Evolutionary conservation across 2,329 filamentous ascomycete species (phyloP).

Genomic region (Sarocladiaceae sp.): DNA sequence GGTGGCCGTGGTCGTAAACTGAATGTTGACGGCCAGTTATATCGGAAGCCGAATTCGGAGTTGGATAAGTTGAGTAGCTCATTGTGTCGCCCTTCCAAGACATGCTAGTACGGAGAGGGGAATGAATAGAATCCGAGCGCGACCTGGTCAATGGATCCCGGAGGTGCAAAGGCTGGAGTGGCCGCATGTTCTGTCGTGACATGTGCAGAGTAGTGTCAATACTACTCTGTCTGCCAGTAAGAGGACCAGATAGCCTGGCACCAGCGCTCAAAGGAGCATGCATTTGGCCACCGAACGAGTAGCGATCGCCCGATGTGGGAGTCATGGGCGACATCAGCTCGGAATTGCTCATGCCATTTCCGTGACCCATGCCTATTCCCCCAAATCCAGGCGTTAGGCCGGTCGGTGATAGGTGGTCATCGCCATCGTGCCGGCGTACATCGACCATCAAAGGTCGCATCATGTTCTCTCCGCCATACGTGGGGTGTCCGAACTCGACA

Average conservation of each 20-base stretch:
- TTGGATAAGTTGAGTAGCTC: constrained; percentile 51
- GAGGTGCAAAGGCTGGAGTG: constrained; percentile 54
- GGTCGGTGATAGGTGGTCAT: constrained; percentile 64
- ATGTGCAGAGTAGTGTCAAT: constrained; percentile 42
- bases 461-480: constrained; percentile 48
- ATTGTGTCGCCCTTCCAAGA: constrained; percentile 59
- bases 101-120: constrained; percentile 55
- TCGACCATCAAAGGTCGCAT: constrained; percentile 67
- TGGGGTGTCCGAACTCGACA: constrained; percentile 42
- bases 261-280: constrained; percentile 42
- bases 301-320: constrained; percentile 49
- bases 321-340: constrained; percentile 57
- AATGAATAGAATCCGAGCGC: constrained; percentile 54
- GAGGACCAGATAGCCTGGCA: constrained; percentile 48
- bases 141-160: constrained; percentile 54
- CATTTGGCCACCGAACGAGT: constrained; percentile 46
- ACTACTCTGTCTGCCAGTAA: constrained; percentile 41
- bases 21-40: constrained; percentile 43
- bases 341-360: constrained; percentile 43
- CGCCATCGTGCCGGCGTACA: constrained; percentile 57
- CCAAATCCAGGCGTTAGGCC: constrained; percentile 65
- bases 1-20: constrained; percentile 46
- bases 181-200: constrained; percentile 42
- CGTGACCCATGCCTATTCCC: constrained; percentile 59
- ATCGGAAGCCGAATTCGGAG: constrained; percentile 40